Evolutionary conservation across 2,329 filamentous ascomycete species (phyloP), one percentile per base, ranked within the genome.

Genomic region (Ophiocordyceps australis): DNA sequence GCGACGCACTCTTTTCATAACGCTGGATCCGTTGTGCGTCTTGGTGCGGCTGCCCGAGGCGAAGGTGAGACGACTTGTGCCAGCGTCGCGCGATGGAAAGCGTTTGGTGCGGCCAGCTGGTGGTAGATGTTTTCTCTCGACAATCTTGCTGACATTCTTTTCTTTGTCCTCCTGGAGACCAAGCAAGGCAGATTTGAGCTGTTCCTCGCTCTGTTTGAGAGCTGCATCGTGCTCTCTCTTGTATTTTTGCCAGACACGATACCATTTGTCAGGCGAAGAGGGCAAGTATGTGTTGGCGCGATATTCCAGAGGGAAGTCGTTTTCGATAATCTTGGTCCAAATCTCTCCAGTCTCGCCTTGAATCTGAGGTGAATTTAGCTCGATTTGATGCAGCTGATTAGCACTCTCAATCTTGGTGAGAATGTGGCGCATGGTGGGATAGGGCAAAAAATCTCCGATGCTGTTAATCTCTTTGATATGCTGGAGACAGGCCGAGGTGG

Each of bases 291-390:
- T 65, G 42, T 76, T 70, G 23, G 55, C 53, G 22, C 72, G 58
- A 34, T 53, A 50, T 47, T 71, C 74, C 29, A 67, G 54, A 3
- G 72, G 71, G 33, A 93, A 79, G 39, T 93, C 73, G 24, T 72
- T 68, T 26, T 68, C 65, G 47, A 95, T 89, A 40, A 94, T 66
- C 16, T 67, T 64, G 22, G 70, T 52, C 86, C 86, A 94, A 32
- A 86, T 56, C 38, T 83, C 76, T 13, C 56, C 62, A 20, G 73
- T 73, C 29, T 77, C 59, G 20, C 70, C 69, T 32, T 66, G 59
- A 26, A 94, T 62, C 35, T 92, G 80, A 0, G 82, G 79, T 5
- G 74, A 85, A 41, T 73, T 71, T 26, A 62, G 33, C 51, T 94
- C 85, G 30, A 94, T 63, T 29, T 62, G 43, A 39, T 69, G 74